Conservation (phyloP, 129 eudicot genomes). For the Helianthus annuus region DNA sequence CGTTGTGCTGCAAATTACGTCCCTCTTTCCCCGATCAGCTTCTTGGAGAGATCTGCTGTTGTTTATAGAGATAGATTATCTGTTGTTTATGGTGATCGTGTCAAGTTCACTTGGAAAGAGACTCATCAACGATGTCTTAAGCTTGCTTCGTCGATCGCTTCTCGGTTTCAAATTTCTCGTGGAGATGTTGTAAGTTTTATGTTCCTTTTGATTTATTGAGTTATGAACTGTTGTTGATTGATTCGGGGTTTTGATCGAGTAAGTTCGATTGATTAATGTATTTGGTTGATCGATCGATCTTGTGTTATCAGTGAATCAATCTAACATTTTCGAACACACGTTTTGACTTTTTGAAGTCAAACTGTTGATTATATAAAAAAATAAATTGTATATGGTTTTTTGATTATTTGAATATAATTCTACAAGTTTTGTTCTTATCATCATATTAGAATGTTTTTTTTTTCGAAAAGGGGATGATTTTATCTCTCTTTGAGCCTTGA, state of each 20-base stretch:
- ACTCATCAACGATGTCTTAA: constrained; percentile 34
- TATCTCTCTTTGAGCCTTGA: no score
- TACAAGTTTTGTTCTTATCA: no score
- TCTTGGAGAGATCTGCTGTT: constrained; percentile 55
- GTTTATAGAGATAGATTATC: constrained; percentile 49
- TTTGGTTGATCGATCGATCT: not conserved
- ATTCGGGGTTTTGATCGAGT: not conserved
- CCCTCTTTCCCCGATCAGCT: constrained; percentile 56
- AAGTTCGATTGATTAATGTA: not conserved
- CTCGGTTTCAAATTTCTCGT: constrained; percentile 16
- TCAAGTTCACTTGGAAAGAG: constrained; percentile 33
- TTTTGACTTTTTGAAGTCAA: not conserved
- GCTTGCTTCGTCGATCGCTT: constrained; percentile 37
- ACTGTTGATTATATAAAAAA: no score
- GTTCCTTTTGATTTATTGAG: no score
- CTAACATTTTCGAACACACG: not conserved
- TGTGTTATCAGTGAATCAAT: no score
- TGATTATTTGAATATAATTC: no score
- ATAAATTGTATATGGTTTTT: no score
- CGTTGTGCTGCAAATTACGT: constrained; percentile 48
- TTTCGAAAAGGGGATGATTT: no score
- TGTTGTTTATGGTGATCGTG: constrained; percentile 33
- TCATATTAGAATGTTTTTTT: no score
- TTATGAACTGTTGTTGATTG: no score
- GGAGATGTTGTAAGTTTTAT: constrained; percentile 38